Conservation (phyloP, 2,329 filamentous ascomycete genomes). For the Cephalotrichum gorgonifer region DNA sequence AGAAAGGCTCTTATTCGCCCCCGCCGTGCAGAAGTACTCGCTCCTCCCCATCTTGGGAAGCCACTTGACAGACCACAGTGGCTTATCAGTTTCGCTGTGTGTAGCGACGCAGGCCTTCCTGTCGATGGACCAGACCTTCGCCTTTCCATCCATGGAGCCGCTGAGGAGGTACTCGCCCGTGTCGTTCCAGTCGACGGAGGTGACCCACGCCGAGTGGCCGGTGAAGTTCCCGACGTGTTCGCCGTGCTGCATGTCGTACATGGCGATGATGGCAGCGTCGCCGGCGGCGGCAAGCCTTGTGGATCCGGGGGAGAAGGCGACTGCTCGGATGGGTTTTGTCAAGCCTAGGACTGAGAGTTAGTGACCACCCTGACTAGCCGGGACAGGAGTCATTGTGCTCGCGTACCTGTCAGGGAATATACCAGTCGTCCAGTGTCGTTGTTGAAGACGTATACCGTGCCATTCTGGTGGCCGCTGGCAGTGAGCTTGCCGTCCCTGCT, state of each 20-base stretch:
- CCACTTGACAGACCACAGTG: slow-evolving; percentile 78
- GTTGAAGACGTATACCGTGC: slow-evolving; percentile 88
- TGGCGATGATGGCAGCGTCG: slow-evolving; percentile 75
- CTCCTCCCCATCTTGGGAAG: slow-evolving; percentile 60
- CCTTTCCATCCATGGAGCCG: slow-evolving; percentile 84
- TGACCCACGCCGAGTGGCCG: slow-evolving; percentile 78
- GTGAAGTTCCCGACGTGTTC: slow-evolving; percentile 82
- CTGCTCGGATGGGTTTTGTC: slow-evolving; percentile 72
- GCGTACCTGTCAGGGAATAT: slow-evolving; percentile 70
- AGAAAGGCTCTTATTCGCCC: slow-evolving; percentile 63
- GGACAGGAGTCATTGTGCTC: neutral
- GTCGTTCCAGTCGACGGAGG: slow-evolving; percentile 84
- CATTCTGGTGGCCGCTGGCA: slow-evolving; percentile 87
- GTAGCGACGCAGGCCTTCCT: slow-evolving; percentile 79
- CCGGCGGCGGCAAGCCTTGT: slow-evolving; percentile 82
- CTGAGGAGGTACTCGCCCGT: slow-evolving; percentile 87
- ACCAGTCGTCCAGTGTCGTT: slow-evolving; percentile 78
- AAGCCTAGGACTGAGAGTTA: slow-evolving; percentile 44
- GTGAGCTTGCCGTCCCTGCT: slow-evolving; percentile 72
- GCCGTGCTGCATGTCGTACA: slow-evolving; percentile 87
- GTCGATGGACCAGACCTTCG: slow-evolving; percentile 92
- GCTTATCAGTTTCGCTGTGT: slow-evolving; percentile 80
- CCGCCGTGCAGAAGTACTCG: slow-evolving; percentile 69
- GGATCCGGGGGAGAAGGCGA: slow-evolving; percentile 79
- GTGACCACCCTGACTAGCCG: neutral